Evolutionary conservation across 352 stramenopile species (phyloP).

Genomic region (Globisporangium perplexum): DNA sequence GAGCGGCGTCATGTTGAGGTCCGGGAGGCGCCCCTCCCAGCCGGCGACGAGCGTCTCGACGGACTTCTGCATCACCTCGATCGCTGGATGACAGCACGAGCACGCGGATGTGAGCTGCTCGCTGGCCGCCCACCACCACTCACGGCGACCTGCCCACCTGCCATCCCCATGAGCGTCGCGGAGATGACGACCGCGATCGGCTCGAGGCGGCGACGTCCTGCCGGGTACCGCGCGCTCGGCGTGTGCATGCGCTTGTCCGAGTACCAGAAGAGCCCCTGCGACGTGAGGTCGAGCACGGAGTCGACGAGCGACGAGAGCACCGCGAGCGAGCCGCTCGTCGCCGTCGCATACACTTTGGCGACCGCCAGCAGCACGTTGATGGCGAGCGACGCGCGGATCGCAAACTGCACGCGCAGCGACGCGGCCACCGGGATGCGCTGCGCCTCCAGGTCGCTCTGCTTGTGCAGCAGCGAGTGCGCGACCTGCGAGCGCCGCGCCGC

Average conservation of each 20-base stretch:
- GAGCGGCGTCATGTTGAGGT: constrained; percentile 61
- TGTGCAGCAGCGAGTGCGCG: constrained; percentile 56
- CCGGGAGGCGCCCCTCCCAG: constrained; percentile 48
- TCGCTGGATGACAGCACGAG: no score
- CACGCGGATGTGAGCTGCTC: no score
- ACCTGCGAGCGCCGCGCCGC: constrained; percentile 49
- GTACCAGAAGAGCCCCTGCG: constrained; percentile 91
- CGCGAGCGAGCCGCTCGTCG: constrained; percentile 87
- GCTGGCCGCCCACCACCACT: no score
- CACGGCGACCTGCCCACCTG: constrained; percentile 39
- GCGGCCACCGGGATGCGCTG: constrained; percentile 27
- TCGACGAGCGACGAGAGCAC: constrained; percentile 94
- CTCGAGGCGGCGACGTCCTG: constrained; percentile 89
- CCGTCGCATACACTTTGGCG: constrained; percentile 70
- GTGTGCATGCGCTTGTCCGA: constrained; percentile 91
- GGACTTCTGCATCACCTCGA: constrained; percentile 94
- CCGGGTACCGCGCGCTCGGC: constrained; percentile 90
- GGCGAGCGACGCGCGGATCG: constrained; percentile 60
- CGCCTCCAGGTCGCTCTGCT: constrained; percentile 55
- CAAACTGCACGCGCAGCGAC: constrained; percentile 52
- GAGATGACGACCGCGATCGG: constrained; percentile 95
- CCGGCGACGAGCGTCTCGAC: constrained; percentile 76
- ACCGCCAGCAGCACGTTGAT: constrained; percentile 71
- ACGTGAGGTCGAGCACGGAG: constrained; percentile 92
- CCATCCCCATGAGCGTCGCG: constrained; percentile 96